Base-by-base conservation (phyloP, 192 early-diverging fungal genomes). In the Gamsiella multidivaricata region DNA sequence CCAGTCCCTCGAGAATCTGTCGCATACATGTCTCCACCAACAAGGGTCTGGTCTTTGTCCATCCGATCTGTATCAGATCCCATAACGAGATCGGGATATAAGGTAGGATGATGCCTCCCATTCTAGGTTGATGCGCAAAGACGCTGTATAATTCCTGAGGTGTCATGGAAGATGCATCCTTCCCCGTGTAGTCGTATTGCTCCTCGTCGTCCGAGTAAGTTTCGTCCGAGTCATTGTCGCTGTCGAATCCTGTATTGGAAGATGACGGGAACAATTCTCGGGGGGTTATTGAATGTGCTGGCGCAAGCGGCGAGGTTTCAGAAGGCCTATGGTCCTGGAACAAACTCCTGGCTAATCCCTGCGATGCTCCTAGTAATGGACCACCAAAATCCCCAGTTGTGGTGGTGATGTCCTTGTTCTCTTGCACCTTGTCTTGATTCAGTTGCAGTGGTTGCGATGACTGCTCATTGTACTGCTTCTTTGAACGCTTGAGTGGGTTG, bases 1-100 rank as follows among this genome's bases (percentile, higher is more conserved):
- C 46, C 14, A 78, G 47, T 3, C 60, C 74, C 20, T 63, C 65
- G 15, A 78, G 41, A 15, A 78, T 59, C 49, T 78, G 74, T 11
- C 60, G 53, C 74, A 78, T 78, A 17, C 74, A 78, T 0, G 58
- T 58, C 41, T 78, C 74, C 0, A 63, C 61, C 15, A 69, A 29
- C 3, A 69, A 18, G 0, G 74, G 74, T 22, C 74, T 36, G 3
- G 46, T 59, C 32, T 56, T 67, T 25, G 74, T 78, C 74, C 74
- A 78, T 2, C 65, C 74, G 5, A 64, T 46, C 11, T 33, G 28
- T 42, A 78, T 78, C 14, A 78, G 53, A 14, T 78, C 74, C 34
- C 52, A 43, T 1, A 78, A 3, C 25, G 74, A 56, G 0, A 64
- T 37, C 2, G 65, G 66, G 0, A 59, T 25, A 34, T 63, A 69